Conservation (phyloP, 306 rosid genomes). For the Lathyrus tuberosus region DNA sequence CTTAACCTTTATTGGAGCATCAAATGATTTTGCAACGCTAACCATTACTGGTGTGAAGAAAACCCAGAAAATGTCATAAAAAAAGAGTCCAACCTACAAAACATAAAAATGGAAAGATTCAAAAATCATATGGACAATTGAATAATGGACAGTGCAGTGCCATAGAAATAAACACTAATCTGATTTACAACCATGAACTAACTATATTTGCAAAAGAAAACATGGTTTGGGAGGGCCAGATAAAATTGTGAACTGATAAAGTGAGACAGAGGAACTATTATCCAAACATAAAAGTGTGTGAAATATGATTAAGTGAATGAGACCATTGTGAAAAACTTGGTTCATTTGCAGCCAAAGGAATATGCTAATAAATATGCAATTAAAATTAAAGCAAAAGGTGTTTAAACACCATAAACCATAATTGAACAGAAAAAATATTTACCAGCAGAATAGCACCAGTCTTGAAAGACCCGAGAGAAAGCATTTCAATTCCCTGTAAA, state of each 20-base stretch:
- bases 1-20: constrained; percentile 85
- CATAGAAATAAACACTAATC: not conserved
- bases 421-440: constrained; percentile 31
- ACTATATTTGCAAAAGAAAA: constrained; percentile 16
- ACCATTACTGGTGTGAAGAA: constrained; percentile 99
- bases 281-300: not conserved
- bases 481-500: constrained; percentile 98
- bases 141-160: not conserved
- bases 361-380: constrained; percentile 8
- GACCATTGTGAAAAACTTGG: constrained; percentile 5
- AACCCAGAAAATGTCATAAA: constrained; percentile 97
- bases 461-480: constrained; percentile 98
- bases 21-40: constrained; percentile 97
- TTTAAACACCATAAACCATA: constrained; percentile 19
- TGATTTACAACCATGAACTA: not conserved
- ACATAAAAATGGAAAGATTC: constrained; percentile 19
- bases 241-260: constrained; percentile 10
- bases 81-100: constrained; percentile 75
- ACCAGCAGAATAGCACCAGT: constrained; percentile 99
- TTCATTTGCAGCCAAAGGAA: constrained; percentile 17
- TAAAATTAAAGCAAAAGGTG: not conserved
- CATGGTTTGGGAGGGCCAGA: not conserved
- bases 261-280: not conserved
- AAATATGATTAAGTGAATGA: constrained; percentile 9
- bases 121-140: constrained; percentile 20